Base-by-base conservation (phyloP, 495 filamentous ascomycete genomes). In the Tuber microsphaerosporum region DNA sequence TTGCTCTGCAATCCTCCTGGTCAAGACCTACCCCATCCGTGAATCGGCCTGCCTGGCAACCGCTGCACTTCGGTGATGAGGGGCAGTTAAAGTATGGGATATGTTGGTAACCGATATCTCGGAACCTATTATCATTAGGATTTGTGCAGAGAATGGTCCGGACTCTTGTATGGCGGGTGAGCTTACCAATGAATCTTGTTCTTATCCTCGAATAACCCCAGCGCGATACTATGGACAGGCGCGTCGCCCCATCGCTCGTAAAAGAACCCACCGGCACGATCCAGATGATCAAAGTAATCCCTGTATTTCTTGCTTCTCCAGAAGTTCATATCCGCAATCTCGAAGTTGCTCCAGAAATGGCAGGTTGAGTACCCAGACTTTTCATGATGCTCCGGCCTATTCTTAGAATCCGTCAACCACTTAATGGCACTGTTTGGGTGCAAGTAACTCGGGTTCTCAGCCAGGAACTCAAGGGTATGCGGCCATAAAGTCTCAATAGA, bases 331-430 rank as follows among this genome's bases (percentile, higher is more conserved):
- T 97, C 94, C 46, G 90, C 96, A 80, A 99, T 96, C 85, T 99
- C 96, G 82, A 99, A 99, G 85, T 99, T 99, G 75, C 90, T 93
- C 96, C 96, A 99, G 87, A 99, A 99, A 85, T 99, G 96, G 84
- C 96, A 99, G n/a, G 96, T 99, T 17, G 92, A 95, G 87, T 97
- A 99, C 51, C 95, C 95, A 44, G 93, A 94, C 71, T 90, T 88
- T 31, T 85, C 76, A 80, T 91, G 92, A 84, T 97, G 92, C 26
- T 93, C 88, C 12, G 96, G 95, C 70, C 96, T 88, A 72, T 89
- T 87, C 68, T 87, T 83, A 56, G 88, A 89, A 81, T 99, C 95
- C 22, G 89, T 91, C 80, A 99, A 83, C 94, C 95, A 99, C 22
- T 87, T 85, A 86, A 92, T 88, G 82, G 97, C 93, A 83, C 92